These are phyloP conservation scores for Elaeagnus macrophylla DNA, from an alignment of 306 rosid species.

Conservation along the genomic window DNA sequence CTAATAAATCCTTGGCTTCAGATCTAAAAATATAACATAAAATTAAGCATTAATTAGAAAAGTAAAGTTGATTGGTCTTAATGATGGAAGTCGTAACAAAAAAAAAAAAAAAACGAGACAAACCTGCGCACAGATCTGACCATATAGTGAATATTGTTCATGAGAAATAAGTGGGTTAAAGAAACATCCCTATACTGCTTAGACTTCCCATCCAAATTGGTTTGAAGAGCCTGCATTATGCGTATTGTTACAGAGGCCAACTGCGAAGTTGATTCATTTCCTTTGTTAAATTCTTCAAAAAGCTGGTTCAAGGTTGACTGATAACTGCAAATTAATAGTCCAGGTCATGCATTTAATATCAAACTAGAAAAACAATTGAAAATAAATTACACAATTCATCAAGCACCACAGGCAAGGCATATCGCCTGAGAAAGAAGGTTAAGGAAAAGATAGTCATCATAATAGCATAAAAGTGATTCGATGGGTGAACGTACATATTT, in stretches of 20 bases:
- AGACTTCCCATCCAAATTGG: conserved; percentile 91
- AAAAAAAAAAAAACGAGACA: conserved; percentile 7
- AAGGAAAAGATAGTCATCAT: not conserved
- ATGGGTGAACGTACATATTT: too few relatives aligned
- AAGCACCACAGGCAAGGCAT: not conserved
- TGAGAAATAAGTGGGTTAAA: conserved; percentile 83
- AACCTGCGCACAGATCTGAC: conserved; percentile 94
- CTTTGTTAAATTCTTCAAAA: conserved; percentile 73
- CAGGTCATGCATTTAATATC: conserved; percentile 15
- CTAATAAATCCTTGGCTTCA: conserved; percentile 97
- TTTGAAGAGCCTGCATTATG: conserved; percentile 94
- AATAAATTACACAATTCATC: not conserved
- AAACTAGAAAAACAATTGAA: conserved; percentile 1
- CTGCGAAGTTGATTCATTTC: conserved; percentile 56
- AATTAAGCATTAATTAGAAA: conserved; percentile 1
- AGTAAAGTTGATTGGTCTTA: conserved; percentile 12
- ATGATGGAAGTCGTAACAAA: conserved; percentile 7
- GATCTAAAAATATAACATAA: conserved; percentile 43
- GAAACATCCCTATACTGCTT: conserved; percentile 81
- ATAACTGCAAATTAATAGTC: conserved; percentile 44
- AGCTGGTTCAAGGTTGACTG: conserved; percentile 95
- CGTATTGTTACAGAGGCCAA: conserved; percentile 81
- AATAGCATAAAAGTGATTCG: too few relatives aligned
- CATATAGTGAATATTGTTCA: conserved; percentile 95
- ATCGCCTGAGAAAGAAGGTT: not conserved